Conservation (phyloP, 768 basidiomycete genomes). For the Polyporus arcularius region DNA sequence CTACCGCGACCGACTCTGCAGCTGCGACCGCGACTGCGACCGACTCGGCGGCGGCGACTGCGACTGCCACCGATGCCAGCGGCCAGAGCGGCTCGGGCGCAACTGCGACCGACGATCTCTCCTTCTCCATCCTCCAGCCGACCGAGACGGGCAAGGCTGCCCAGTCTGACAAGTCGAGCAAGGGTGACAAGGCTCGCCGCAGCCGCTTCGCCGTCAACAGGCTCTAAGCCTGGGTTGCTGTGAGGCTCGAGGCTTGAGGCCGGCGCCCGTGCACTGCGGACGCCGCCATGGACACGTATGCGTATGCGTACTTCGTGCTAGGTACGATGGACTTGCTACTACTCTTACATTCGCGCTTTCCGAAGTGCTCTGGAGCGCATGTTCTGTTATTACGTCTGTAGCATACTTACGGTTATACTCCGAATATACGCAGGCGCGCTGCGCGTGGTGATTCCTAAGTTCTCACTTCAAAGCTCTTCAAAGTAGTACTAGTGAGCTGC, state of each 20-base stretch:
- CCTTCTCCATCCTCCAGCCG: not conserved
- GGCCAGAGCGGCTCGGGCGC: not conserved
- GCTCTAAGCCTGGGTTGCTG: not conserved
- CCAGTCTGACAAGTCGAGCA: not conserved
- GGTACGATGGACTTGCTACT: not conserved
- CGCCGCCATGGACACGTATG: not conserved
- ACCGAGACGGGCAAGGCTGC: not conserved
- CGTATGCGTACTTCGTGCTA: not conserved
- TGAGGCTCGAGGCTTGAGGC: not conserved
- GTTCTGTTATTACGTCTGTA: slow-evolving; percentile 6
- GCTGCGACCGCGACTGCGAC: not conserved
- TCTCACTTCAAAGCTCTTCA: too few relatives aligned
- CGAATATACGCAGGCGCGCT: slow-evolving; percentile 7
- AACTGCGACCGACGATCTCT: slow-evolving; percentile 1
- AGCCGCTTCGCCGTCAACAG: not conserved
- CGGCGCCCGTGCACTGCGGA: not conserved
- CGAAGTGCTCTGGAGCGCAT: slow-evolving; percentile 3
- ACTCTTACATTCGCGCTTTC: not conserved
- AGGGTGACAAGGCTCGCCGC: not conserved
- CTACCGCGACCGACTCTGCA: not conserved
- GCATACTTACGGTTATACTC: not conserved
- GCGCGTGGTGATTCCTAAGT: not conserved
- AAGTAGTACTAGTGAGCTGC: too few relatives aligned
- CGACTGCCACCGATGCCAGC: not conserved
- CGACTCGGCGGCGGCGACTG: not conserved